Base-by-base conservation (phyloP, 768 basidiomycete genomes). In the Boletus rubescentipes region DNA sequence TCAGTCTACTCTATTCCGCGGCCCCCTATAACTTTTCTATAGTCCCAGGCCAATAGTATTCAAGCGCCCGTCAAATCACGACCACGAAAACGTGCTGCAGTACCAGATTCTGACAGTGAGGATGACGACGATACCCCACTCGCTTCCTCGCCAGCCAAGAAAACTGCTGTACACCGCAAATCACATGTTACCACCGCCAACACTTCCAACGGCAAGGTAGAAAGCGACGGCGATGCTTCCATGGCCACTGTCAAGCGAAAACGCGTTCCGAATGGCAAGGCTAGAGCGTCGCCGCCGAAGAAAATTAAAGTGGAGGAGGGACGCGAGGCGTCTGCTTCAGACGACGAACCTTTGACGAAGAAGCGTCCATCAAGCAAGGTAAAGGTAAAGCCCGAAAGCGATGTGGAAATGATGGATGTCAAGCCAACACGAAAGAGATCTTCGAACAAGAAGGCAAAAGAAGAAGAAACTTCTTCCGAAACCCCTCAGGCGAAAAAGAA, bases 141-240 rank as follows among this genome's bases (percentile, higher is more conserved):
- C 36, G 84, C 87, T 45, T 86, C 87, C 26, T 88, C 89, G 36
- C 87, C 87, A 18, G 77, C 73, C 5, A 90, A 89, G 71, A 72
- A 72, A 51, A 53, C 72, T 41, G 67, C 73, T 5, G 68, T 73
- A n/a, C 72, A 73, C 20, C 76, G 79, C 34, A 73, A 73, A 35
- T 67, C 74, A 30, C 65, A 70, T 46, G 70, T 75, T 26, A 74
- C 67, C 64, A 53, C 71, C 30, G 46, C 55, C 32, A 60, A 56
- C 32, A 58, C 68, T 46, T 64, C 73, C 41, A 82, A 80, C 51
- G 75, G 78, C 62, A 72, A 64, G 62, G 63, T 64, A 42, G 69
- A 75, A 21, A 69, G 65, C 30, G 74, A 73, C 37, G 72, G 72
- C 46, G 79, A 79, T 31, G 73, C 77, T 55, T 77, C 77, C 52